phyloP scores from a whole-genome alignment of 208 protist genomes.

The Leishmania amazonensis region DNA sequence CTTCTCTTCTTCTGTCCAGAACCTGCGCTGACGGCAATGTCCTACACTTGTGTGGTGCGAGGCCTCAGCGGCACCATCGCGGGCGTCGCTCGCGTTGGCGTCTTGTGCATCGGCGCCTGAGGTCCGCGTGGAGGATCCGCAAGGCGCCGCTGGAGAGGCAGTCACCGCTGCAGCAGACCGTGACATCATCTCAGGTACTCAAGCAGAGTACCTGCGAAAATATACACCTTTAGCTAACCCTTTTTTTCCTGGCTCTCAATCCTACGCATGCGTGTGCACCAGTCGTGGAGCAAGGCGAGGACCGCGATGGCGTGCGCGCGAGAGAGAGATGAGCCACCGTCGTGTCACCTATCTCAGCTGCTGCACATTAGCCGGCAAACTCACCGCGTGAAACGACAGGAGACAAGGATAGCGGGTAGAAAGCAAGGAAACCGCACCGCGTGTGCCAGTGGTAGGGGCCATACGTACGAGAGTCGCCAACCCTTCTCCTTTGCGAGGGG shows the following conservation, averaged over 20 bases:
- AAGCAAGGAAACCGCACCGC: neutral
- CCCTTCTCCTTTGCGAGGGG: neutral
- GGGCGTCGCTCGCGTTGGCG: neutral
- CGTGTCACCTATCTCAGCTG: neutral
- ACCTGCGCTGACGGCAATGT: conserved; percentile 47
- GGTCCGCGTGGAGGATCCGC: too few species aligned
- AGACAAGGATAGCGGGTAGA: neutral
- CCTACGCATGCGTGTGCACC: neutral
- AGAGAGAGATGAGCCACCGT: too few species aligned
- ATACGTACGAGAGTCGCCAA: neutral
- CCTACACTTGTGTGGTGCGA: neutral
- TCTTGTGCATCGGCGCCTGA: neutral
- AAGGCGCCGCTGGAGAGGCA: neutral
- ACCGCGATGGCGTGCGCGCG: neutral
- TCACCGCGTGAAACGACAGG: neutral
- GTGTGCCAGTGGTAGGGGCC: neutral
- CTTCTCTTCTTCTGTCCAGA: conserved; percentile 60
- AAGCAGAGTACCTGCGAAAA: neutral
- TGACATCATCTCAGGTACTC: neutral
- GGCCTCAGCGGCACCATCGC: neutral
- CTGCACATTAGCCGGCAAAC: neutral
- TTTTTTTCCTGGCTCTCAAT: neutral
- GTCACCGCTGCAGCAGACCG: neutral
- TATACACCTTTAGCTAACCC: neutral
- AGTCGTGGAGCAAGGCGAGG: neutral